These are phyloP conservation scores for Solanum etuberosum DNA, from an alignment of 257 asterid genomes.

Conservation along the genomic window DNA sequence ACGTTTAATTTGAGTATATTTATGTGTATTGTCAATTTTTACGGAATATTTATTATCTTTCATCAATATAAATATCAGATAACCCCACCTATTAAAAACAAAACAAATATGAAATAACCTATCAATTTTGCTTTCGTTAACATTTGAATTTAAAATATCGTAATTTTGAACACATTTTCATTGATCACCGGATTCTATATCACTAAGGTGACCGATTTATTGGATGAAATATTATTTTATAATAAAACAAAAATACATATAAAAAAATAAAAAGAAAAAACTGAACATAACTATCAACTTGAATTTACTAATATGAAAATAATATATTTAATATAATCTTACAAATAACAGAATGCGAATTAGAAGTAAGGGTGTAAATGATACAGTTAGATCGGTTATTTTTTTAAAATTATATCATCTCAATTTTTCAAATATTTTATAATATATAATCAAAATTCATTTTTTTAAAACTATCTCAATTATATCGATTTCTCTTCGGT, in stretches of 20 bases:
- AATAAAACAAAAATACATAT: no score
- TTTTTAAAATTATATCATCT: no score
- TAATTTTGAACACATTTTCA: background rate
- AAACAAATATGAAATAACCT: background rate
- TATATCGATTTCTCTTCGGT: no score
- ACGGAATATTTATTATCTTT: background rate
- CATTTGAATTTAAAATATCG: background rate
- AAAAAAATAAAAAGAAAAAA: background rate
- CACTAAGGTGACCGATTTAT: background rate
- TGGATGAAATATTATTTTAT: background rate
- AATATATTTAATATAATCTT: background rate
- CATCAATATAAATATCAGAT: background rate
- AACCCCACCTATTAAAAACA: background rate
- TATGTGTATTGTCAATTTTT: background rate
- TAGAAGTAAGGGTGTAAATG: no score
- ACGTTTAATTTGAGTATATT: background rate
- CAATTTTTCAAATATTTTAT: no score
- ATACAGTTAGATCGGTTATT: no score
- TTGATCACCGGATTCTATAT: background rate
- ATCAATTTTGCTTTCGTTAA: background rate
- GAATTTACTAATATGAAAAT: background rate
- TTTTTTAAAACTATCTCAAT: no score
- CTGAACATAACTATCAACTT: background rate
- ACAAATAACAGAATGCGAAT: no score
- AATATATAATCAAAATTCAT: no score